Evolutionary conservation across 1,284 basidiomycete species (phyloP).

Genomic region (Leccinum fallax): DNA sequence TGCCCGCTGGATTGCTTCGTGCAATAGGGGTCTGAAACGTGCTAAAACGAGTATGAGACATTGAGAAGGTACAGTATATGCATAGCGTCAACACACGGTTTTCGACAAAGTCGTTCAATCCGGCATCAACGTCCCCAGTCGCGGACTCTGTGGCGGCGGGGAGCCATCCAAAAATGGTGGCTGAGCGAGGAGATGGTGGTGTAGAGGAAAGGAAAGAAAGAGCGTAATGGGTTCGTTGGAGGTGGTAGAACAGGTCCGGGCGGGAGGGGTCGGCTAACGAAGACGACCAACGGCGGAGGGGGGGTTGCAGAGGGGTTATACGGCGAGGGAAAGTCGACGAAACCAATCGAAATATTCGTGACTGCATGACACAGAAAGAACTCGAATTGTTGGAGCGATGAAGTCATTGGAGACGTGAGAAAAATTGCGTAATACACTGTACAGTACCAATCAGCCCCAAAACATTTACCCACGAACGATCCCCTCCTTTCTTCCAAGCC

Average conservation of each 20-base stretch:
- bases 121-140: slow-evolving; percentile 42
- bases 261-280: slow-evolving; percentile 52
- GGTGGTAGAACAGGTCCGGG: slow-evolving; percentile 69
- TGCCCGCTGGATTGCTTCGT: slow-evolving; percentile 56
- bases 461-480: slow-evolving; percentile 13
- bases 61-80: background rate
- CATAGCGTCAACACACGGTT: slow-evolving; percentile 51
- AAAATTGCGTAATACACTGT: slow-evolving; percentile 35
- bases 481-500: slow-evolving; percentile 21
- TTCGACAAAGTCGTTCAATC: slow-evolving; percentile 67
- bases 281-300: slow-evolving; percentile 14
- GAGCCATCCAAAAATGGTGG: slow-evolving; percentile 69
- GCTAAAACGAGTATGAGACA: slow-evolving; percentile 40
- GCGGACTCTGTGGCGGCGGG: slow-evolving; percentile 48
- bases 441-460: slow-evolving; percentile 38
- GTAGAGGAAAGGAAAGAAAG: slow-evolving; percentile 58
- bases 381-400: background rate
- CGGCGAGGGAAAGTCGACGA: slow-evolving; percentile 4
- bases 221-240: slow-evolving; percentile 58
- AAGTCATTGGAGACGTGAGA: slow-evolving; percentile 22
- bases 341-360: slow-evolving; percentile 6
- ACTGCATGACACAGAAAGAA: slow-evolving; percentile 8
- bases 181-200: slow-evolving; percentile 48
- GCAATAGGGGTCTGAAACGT: slow-evolving; percentile 58
- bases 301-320: slow-evolving; percentile 9